Conservation (phyloP, 164 flowering plant genomes). For the Sedum album region DNA sequence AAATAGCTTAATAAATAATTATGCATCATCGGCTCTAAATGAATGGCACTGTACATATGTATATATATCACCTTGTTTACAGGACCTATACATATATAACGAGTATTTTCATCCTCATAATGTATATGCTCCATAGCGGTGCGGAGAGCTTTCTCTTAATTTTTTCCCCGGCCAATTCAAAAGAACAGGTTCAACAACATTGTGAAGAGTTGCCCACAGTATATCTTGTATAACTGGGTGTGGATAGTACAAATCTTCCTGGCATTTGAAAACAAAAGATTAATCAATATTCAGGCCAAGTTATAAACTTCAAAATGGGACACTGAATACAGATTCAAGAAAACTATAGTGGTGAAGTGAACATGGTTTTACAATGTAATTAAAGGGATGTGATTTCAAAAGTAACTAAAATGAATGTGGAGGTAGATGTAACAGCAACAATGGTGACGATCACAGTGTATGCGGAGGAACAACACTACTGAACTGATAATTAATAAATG, state of each 20-base stretch:
- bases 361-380: neutral
- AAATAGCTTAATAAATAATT: neutral
- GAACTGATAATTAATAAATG: neutral
- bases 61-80: slow-evolving; percentile 35
- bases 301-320: neutral
- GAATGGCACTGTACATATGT: neutral
- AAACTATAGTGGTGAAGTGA: neutral
- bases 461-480: neutral
- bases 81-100: slow-evolving; percentile 47
- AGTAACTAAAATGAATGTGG: neutral
- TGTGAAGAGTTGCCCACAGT: slow-evolving; percentile 40
- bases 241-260: slow-evolving; percentile 59
- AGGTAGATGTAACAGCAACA: neutral
- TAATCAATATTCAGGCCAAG: neutral
- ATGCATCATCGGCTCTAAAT: neutral
- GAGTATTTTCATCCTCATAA: slow-evolving; percentile 46
- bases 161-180: slow-evolving; percentile 45
- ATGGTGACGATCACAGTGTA: neutral
- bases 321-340: neutral
- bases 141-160: slow-evolving; percentile 37
- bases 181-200: slow-evolving; percentile 39
- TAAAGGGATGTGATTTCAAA: neutral
- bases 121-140: slow-evolving; percentile 37
- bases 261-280: neutral
- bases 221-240: slow-evolving; percentile 47